phyloP scores from a whole-genome alignment of 495 filamentous ascomycete genomes.

The Penicillium salamii region DNA sequence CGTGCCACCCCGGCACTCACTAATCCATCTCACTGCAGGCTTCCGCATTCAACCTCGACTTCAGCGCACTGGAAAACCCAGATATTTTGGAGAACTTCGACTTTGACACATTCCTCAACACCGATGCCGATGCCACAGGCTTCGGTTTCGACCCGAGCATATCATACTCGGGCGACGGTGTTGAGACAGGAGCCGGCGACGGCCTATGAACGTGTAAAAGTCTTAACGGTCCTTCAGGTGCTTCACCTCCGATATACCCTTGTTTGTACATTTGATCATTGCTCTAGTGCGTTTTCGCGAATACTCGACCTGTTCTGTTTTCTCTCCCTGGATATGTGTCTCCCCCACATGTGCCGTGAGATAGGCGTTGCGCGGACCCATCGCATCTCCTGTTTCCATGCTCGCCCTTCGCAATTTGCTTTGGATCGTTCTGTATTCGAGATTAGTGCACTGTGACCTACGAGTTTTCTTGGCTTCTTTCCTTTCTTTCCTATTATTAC shows the following conservation, averaged over 20 bases:
- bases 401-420: conserved; percentile 9
- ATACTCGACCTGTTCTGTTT: conserved; percentile 23
- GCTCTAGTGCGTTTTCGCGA: conserved; percentile 21
- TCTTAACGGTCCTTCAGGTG: conserved; percentile 38
- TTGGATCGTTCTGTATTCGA: conserved; percentile 29
- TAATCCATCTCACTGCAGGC: conserved; percentile 18
- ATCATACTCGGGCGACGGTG: conserved; percentile 42
- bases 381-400: conserved; percentile 27
- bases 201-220: conserved; percentile 40
- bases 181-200: conserved; percentile 51
- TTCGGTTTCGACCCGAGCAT: conserved; percentile 53
- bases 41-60: conserved; percentile 55
- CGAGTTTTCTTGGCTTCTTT: conserved; percentile 29
- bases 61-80: conserved; percentile 55
- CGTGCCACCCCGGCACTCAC: conserved; percentile 21
- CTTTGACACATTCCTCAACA: conserved; percentile 89
- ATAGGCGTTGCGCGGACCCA: conserved; percentile 45
- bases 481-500: conserved; percentile 30
- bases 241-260: conserved; percentile 46
- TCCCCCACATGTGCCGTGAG: conserved; percentile 26
- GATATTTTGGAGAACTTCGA: conserved; percentile 91
- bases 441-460: conserved; percentile 36
- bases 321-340: conserved; percentile 33
- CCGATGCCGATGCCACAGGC: conserved; percentile 48
- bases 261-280: conserved; percentile 45